Evolutionary conservation across 768 basidiomycete genomes (phyloP), one percentile per base, ranked within the genome.

Genomic region (Lentinula raphanica): DNA sequence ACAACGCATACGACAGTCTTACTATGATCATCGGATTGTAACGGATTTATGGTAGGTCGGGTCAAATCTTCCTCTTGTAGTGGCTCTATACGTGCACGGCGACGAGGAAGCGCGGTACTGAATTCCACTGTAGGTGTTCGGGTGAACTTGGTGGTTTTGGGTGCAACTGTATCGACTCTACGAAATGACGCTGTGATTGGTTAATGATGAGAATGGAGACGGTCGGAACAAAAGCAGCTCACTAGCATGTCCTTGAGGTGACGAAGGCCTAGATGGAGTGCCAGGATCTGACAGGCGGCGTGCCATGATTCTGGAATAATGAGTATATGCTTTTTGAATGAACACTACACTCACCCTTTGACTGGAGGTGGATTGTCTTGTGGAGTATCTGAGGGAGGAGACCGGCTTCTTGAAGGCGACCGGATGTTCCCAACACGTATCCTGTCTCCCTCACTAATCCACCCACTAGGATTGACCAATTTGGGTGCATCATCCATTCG

Each of bases 391-490:
- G 60, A 65, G 15, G 63, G 59, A 57, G 69, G 69, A n/a, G 59
- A 63, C 13, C 63, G 42, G 31, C 32, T 32, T 8, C 19, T 29
- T 11, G 28, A 35, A 50, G 29, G 36, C 8, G 35, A 23, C 28
- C 40, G 51, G 36, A 23, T 3, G 2, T 36, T 61, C 63, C 62
- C 35, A 46, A 64, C n/a, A 45, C 59, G 63, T 2, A 68, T 64
- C 7, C 68, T 56, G 2, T 65, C 58, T 44, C 75, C 77, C 59
- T 83, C 80, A 55, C 78, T 83, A 23, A 90, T 77, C 80, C 78
- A 83, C 5, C 90, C 90, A 62, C 82, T 91, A 3, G 90, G 90
- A 65, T 91, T 80, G 25, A 92, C 76, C 1, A 80, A 82, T 66
- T 82, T 83, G 5, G 87, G 88, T 1, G 83, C 79, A 48, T 79